Base-by-base conservation (phyloP, 768 basidiomycete species). In the Galerina sulciceps region DNA sequence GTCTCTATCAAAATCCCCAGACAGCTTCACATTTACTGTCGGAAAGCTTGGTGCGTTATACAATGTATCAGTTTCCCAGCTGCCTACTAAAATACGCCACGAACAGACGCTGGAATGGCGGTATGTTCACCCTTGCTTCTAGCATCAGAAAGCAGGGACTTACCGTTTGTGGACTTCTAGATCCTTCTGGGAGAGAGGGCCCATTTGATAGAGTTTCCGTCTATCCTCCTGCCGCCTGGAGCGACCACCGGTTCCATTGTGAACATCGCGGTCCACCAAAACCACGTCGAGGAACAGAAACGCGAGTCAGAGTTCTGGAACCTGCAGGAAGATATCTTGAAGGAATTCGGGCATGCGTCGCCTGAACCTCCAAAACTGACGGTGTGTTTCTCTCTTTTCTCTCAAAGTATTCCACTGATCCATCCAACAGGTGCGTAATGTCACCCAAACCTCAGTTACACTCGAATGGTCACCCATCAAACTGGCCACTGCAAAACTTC, bases 151-250 rank as follows among this genome's bases (percentile, higher is more conserved):
- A 31, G 26, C 8, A 31, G 26, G 26, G 26, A 31, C 26, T 31
- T 5, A 31, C 26, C 26, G 26, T 31, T 31, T 8, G 8, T 31
- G 26, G 4, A 0, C 26, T 0, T 31, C 8, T 71, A 94, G 94
- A 96, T 97, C 63, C 83, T 96, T 1, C 83, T 98, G 13, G 95
- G 96, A 14, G 94, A 93, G 72, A 85, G 94, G 42, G 96, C 96
- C 15, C 96, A 99, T 69, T 82, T 99, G 36, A 96, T 99, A 66
- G 96, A 99, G 74, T 99, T 99, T 73, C 97, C 97, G 1, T 99
- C 97, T 0, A 82, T 99, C 38, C 84, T 99, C 1, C 79, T 99
- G 6, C 97, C 97, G 1, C 92, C 95, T 0, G 96, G 96, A 13
- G 89, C 94, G 1, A 88, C 90, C 9, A 87, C 96, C 0, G 97